Percentiles rank a stretch among this genome's conserved stretches.
phyloP scores from a whole-genome alignment of 2,329 filamentous ascomycete genomes.

The Cryphonectria carpinicola region DNA sequence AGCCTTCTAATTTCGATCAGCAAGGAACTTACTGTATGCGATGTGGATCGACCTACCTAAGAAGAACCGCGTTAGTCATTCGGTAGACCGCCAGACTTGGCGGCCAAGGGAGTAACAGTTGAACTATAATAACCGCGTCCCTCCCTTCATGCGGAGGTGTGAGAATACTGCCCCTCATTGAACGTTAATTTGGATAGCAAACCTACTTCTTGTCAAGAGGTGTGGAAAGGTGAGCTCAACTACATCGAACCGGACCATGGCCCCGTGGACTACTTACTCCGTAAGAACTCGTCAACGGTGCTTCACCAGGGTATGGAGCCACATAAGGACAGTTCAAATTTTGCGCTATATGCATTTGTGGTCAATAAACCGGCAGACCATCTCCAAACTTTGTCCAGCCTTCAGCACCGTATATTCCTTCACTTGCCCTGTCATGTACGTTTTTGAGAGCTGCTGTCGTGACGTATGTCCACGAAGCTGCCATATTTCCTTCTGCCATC shows the following conservation, averaged over 20 bases:
- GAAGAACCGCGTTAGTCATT: background rate
- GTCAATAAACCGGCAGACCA: background rate
- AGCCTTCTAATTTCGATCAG: background rate
- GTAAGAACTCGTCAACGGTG: background rate
- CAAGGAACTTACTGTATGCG: background rate
- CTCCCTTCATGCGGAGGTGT: background rate
- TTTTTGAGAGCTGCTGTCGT: background rate
- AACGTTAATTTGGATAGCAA: background rate
- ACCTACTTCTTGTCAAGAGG: background rate
- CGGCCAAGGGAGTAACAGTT: background rate
- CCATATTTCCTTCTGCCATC: background rate
- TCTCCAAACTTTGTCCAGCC: background rate
- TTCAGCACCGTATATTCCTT: background rate
- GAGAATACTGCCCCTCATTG: background rate
- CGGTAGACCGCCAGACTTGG: background rate
- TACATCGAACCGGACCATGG: background rate
- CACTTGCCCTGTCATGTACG: background rate
- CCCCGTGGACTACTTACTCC: background rate
- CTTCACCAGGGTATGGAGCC: too few relatives aligned
- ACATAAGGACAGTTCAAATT: too few relatives aligned
- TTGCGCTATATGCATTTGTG: background rate
- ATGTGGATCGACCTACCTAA: background rate
- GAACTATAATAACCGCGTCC: background rate
- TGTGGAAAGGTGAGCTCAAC: background rate
- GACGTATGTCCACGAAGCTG: background rate